Evolutionary conservation across 495 filamentous ascomycete genomes (phyloP).

Genomic region (Geoglossum glabrum): DNA sequence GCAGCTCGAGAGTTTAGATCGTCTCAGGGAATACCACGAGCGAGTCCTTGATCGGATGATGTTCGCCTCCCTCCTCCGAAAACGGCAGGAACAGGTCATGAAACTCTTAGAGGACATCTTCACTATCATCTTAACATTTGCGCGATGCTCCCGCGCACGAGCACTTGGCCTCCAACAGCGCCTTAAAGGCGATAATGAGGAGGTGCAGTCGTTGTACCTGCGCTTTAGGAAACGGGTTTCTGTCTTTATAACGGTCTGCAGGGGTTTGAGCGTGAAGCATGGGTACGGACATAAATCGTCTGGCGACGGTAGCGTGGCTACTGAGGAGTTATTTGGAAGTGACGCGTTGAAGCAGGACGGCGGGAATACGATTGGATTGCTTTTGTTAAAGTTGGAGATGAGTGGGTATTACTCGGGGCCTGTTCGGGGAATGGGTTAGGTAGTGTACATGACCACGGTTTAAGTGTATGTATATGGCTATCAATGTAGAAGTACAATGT

Average conservation of each 20-base stretch:
- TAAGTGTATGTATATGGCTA: not conserved
- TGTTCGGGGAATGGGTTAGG: not conserved
- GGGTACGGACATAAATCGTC: constrained; percentile 29
- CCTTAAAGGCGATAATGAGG: constrained; percentile 22
- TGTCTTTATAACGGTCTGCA: constrained; percentile 45
- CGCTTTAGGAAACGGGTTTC: constrained; percentile 45
- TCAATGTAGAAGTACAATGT: not conserved
- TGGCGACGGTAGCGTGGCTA: constrained; percentile 3
- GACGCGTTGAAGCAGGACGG: constrained; percentile 14
- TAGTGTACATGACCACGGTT: too few species aligned
- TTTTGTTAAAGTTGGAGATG: constrained; percentile 41
- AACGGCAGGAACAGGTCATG: constrained; percentile 48
- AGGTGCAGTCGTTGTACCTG: constrained; percentile 34
- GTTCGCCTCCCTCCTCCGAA: constrained; percentile 47
- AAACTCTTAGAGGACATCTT: constrained; percentile 64
- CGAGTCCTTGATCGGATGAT: constrained; percentile 60
- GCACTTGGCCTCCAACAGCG: constrained; percentile 7
- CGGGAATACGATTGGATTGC: constrained; percentile 28
- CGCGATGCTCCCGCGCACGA: constrained; percentile 23
- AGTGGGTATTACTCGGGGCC: constrained; percentile 29
- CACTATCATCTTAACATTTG: constrained; percentile 46
- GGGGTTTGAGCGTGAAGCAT: constrained; percentile 37
- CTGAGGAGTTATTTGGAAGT: constrained; percentile 8
- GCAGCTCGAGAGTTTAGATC: constrained; percentile 33
- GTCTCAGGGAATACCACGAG: constrained; percentile 52